Evolutionary conservation across 192 early-diverging fungal species (phyloP).

Genomic region (Coemansia sp.): DNA sequence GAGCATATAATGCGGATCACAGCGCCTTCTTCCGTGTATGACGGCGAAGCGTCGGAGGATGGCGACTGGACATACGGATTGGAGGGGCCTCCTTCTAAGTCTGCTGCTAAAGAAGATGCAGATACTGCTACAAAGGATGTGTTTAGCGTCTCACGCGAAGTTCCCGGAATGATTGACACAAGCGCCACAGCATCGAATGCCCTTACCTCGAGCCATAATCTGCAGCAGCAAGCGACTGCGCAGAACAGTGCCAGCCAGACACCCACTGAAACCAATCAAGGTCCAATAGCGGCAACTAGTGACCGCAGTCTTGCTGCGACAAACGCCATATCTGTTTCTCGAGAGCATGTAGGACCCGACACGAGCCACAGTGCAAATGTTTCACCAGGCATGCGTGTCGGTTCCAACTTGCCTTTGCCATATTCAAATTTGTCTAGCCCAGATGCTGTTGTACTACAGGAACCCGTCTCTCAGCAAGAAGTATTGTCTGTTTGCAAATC

Average conservation of each 20-base stretch:
- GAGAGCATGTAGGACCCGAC: not conserved
- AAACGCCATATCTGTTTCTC: not conserved
- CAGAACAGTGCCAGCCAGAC: not conserved
- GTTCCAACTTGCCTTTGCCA: not conserved
- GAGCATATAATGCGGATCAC: constrained; percentile 51
- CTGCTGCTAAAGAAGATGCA: constrained; percentile 14
- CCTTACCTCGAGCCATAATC: constrained; percentile 3
- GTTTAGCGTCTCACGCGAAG: constrained; percentile 6
- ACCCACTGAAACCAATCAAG: not conserved
- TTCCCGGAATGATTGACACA: constrained; percentile 39
- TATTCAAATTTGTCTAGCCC: not conserved
- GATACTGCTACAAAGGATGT: constrained; percentile 5
- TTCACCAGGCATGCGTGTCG: not conserved
- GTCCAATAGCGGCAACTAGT: not conserved
- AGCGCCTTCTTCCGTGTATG: constrained; percentile 41
- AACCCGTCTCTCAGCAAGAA: not conserved
- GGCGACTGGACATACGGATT: constrained; percentile 53
- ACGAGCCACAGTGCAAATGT: not conserved
- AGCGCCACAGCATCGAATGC: constrained; percentile 33
- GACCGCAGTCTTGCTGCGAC: not conserved
- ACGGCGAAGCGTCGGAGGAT: constrained; percentile 35
- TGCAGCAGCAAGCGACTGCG: constrained; percentile 1
- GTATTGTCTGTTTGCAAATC: not conserved
- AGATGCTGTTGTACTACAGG: not conserved
- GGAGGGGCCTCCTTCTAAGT: constrained; percentile 46